Conservation (phyloP, 768 basidiomycete species). For the Boletus subparvulus region DNA sequence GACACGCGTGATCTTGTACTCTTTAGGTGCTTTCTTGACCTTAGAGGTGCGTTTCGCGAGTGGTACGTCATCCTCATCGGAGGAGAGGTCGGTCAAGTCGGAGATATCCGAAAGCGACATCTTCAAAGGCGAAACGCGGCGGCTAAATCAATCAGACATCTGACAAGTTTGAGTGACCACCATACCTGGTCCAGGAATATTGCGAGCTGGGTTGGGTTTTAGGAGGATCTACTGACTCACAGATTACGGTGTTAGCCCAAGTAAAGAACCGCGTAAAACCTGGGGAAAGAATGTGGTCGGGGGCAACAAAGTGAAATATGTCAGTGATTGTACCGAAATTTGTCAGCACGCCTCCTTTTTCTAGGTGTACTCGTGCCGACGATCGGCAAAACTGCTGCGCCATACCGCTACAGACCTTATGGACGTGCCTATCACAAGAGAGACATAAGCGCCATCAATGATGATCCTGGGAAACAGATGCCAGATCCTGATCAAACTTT, state of each 20-base stretch:
- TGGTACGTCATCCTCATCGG: conserved; percentile 38
- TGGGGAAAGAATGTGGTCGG: background rate
- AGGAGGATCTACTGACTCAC: background rate
- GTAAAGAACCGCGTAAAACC: background rate
- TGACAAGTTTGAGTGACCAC: background rate
- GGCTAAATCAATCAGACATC: background rate
- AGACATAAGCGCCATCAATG: background rate
- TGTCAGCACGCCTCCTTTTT: conserved; percentile 18
- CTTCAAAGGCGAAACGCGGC: background rate
- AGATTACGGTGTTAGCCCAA: background rate
- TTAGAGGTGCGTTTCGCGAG: conserved; percentile 22
- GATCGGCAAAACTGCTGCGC: background rate
- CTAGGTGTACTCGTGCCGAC: background rate
- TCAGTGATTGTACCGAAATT: conserved; percentile 6
- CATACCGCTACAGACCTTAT: background rate
- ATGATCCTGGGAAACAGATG: conserved; percentile 6
- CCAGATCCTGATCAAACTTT: background rate
- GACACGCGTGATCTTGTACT: conserved; percentile 31
- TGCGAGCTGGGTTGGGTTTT: background rate
- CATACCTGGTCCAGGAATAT: background rate
- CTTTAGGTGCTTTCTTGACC: conserved; percentile 26
- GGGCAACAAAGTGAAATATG: background rate
- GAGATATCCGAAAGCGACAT: conserved; percentile 45
- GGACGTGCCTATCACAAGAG: background rate
- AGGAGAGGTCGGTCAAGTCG: conserved; percentile 48